Evolutionary conservation across 768 basidiomycete genomes (phyloP), one percentile per base, ranked within the genome.

Genomic region (Lactarius deliciosus): DNA sequence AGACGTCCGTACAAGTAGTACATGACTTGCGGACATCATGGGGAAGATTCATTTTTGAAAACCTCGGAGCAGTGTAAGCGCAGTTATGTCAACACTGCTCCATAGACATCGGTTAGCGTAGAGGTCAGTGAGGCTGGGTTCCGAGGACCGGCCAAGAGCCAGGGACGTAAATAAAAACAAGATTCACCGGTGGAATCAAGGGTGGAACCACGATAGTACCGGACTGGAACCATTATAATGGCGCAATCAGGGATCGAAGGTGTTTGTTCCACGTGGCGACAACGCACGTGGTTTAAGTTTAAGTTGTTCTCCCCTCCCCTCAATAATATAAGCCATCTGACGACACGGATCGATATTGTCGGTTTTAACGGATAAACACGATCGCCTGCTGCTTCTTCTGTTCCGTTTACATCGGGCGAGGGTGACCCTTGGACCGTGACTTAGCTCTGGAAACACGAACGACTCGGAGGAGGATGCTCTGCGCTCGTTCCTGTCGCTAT

Each of bases 141-240:
- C 55, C 30, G 20, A 30, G 22, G 34, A 58, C 20, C 57, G 38
- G 57, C 57, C 57, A 58, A 58, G 25, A 38, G 57, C 57, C 57
- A 58, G 57, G 57, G 57, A 30, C 36, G 57, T 58, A 58, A 58
- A 58, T 13, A 58, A 58, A 58, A 25, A 40, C 57, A n/a, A 58
- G 36, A 40, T 38, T 58, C 57, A 25, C 15, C 3, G 4, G 20
- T 11, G 11, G 55, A 30, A 34, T 58, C 57, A 25, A 2, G 2
- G 4, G 20, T 11, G 22, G 55, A 30, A 34, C 30, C 7, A 15
- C 28, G 53, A 32, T 32, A 30, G 18, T 20, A 5, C 8, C 16
- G 18, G 28, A 16, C 32, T 57, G 22, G 47, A 50, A 25, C n/a
- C 47, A 50, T n/a, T 15, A 25, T 9, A 9, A 4, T 50, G 47